Base-by-base conservation (phyloP, 129 eudicot genomes). In the Lactuca sativa region DNA sequence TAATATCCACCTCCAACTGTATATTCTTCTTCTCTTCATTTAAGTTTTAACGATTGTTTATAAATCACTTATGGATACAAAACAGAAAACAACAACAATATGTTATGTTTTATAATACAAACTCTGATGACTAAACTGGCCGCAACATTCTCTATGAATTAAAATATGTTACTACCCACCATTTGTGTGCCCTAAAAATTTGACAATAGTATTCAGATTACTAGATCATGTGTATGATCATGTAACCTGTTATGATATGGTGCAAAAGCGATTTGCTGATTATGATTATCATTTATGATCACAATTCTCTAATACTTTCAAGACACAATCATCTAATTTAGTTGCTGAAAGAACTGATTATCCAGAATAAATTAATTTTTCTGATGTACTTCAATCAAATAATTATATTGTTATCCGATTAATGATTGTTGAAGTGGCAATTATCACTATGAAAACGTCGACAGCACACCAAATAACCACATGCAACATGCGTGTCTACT, bases 11-110 rank as follows among this genome's bases (percentile, higher is more conserved):
- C 98, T 92, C 98, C 85, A 89, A 30, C 53, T 85, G 96, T 74
- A 92, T 92, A 72, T 92, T 92, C 70, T 90, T 89, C 80, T 92
- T 92, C 81, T 92, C 98, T 77, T 92, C 98, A 34, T 92, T 87
- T 69, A 88, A 66, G 73, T 72, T 80, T 76, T 86, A 92, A 96
- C 53, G 96, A 92, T 69, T 92, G 98, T 57, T 69, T 86, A 63
- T 92, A 92, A 73, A n/a, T 92, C 98, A 77, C 98, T 92, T 25
- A 82, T 54, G 48, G 98, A 96, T 92, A 83, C 77, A 82, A 63
- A 84, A 76, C 11, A 40, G 32, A 7, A 43, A 79, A 49, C 17
- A 70, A 16, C 15, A 9, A 13, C 17, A 30, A 43, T 7, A 70
- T 16, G 47, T 44, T 36, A 58, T 30, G n/a, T 47, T 47, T 16